Evolutionary conservation across 2,329 filamentous ascomycete species (phyloP), one percentile per base, ranked within the genome.

Genomic region (Camillea tinctor): DNA sequence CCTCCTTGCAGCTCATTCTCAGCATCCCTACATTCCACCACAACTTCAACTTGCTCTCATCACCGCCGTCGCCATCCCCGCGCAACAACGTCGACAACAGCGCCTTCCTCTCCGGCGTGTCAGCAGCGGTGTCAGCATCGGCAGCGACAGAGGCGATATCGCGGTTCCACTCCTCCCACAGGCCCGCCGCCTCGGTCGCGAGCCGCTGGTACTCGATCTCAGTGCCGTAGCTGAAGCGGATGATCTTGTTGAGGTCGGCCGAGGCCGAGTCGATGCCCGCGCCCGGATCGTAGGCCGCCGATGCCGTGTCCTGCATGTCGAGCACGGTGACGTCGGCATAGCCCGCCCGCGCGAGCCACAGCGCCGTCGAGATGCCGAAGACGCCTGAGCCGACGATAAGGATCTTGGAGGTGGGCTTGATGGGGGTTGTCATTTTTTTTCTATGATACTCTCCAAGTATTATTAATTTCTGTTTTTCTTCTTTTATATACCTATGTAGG

Each of bases 241-340:
- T 72, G 62, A 80, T 79, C 55, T 80, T 81, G 64, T 80, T 80
- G 20, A 77, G 69, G 58, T 80, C 78, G 13, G 69, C 70, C 3
- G 69, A 72, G 0, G 69, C 70, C 4, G 69, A 69, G 59, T 72
- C 69, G 26, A 75, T 75, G 21, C 80, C 80, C 0, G 69, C 60
- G 1, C 71, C 62, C 56, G 77, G 78, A 6, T 76, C 75, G 55
- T 83, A 83, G 0, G 66, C 67, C 0, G 71, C 71, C 36, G 75
- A 57, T 13, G 78, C 72, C 36, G 80, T 73, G 19, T 76, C 70
- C 64, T 83, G 78, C 62, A 75, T 75, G 65, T 84, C 81, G 36
- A 84, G 73, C 11, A 84, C 74, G 8, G 75, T 81, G 23, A 84
- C 72, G 60, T 79, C 73, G 5, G 20, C 72, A 66, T 82, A 84